Conservation (phyloP, 768 basidiomycete species). For the Suillus paluster region DNA sequence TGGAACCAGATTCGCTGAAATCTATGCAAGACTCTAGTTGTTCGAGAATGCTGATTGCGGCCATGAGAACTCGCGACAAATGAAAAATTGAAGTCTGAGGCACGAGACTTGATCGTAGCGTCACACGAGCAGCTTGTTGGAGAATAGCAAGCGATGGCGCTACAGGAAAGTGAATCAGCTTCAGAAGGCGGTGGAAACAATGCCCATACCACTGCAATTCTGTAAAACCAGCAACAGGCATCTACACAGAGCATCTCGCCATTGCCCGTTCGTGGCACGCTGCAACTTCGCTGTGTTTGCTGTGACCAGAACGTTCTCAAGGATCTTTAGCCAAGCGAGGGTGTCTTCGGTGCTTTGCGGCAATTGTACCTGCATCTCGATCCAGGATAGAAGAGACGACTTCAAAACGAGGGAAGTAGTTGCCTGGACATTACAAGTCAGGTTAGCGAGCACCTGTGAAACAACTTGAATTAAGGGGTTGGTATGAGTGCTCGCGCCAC, state of each 20-base stretch:
- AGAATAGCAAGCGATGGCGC: conserved; percentile 24
- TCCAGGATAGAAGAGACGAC: conserved; percentile 78
- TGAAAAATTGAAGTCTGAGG: conserved; percentile 27
- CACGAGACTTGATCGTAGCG: conserved; percentile 43
- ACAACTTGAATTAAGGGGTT: background rate
- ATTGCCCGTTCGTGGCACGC: conserved; percentile 57
- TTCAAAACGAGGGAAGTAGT: conserved; percentile 72
- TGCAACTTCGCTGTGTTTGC: conserved; percentile 57
- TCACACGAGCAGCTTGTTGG: conserved; percentile 32
- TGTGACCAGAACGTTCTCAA: conserved; percentile 64
- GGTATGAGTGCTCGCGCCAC: conserved; percentile 18
- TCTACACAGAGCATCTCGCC: conserved; percentile 58
- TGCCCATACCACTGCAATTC: conserved; percentile 16
- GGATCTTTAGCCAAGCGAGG: conserved; percentile 65
- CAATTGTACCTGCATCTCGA: conserved; percentile 66
- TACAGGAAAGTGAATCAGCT: conserved; percentile 8
- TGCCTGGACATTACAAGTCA: conserved; percentile 73
- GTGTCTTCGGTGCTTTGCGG: conserved; percentile 38
- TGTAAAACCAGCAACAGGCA: conserved; percentile 52
- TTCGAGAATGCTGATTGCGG: conserved; percentile 32
- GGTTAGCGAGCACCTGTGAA: conserved; percentile 73
- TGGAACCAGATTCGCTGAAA: background rate
- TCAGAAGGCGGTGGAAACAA: background rate
- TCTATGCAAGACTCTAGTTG: conserved; percentile 27
- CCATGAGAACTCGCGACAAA: conserved; percentile 37